These are phyloP conservation scores for Tillandsia fasciculata DNA, from an alignment of 176 grass and related monocot species.

Conservation along the genomic window DNA sequence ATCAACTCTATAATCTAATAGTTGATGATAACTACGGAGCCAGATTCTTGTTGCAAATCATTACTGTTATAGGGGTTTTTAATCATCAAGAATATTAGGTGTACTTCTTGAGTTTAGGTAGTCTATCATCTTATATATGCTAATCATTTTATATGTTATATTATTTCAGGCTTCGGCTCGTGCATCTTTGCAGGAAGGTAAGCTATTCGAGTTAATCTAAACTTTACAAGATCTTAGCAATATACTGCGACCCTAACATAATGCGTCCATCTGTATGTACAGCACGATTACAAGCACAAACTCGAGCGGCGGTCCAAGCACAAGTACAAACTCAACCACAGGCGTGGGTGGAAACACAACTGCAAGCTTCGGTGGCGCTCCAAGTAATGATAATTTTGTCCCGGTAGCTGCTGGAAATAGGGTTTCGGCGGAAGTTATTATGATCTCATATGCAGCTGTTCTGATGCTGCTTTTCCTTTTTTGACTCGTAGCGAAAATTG, in stretches of 20 bases:
- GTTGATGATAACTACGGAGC: too few species aligned
- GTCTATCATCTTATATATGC: conserved; percentile 8
- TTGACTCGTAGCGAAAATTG: background rate
- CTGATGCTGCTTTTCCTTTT: conserved; percentile 17
- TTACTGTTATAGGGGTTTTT: background rate
- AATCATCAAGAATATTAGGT: background rate
- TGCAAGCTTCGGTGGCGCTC: background rate
- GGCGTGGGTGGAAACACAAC: background rate
- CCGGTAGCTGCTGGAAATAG: background rate
- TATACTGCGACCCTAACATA: background rate
- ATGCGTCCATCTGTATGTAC: background rate
- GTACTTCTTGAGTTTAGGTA: background rate
- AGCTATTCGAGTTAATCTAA: background rate
- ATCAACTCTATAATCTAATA: too few species aligned
- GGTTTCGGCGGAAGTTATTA: conserved; percentile 10
- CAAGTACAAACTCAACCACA: conserved; percentile 7
- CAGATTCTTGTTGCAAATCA: too few species aligned
- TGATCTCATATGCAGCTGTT: conserved; percentile 9
- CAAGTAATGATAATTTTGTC: conserved; percentile 7
- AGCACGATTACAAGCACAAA: conserved; percentile 6
- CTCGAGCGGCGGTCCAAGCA: conserved; percentile 1
- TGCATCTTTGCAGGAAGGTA: conserved; percentile 84
- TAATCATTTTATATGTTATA: background rate
- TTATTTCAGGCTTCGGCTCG: conserved; percentile 48
- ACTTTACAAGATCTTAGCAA: background rate